Evolutionary conservation across 2,329 filamentous ascomycete species (phyloP).

Genomic region (Colletotrichum cordylinicola): DNA sequence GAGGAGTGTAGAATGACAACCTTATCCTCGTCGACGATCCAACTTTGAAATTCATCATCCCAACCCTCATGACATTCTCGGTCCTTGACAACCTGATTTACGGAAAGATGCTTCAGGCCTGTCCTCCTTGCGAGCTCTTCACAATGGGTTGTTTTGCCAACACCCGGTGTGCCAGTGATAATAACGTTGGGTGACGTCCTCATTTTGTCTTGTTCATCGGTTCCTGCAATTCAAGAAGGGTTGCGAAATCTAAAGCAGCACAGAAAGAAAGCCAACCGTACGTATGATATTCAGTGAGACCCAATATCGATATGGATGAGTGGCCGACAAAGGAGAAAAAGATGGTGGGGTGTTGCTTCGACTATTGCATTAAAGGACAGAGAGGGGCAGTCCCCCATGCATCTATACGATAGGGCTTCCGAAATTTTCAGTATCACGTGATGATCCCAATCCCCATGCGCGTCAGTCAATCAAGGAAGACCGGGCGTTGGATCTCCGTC

Average conservation of each 20-base stretch:
- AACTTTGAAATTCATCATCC: constrained; percentile 84
- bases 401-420: not conserved
- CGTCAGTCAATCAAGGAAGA: not conserved
- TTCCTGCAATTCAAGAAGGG: not conserved
- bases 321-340: not conserved
- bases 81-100: constrained; percentile 93
- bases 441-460: not conserved
- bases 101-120: constrained; percentile 80
- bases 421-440: constrained; percentile 3
- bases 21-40: constrained; percentile 97
- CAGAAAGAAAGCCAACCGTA: not conserved
- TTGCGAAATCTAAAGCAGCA: not conserved
- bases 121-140: constrained; percentile 79
- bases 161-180: constrained; percentile 92
- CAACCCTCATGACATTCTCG: constrained; percentile 85
- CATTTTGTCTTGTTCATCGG: constrained; percentile 6
- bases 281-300: not conserved
- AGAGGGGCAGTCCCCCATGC: not conserved
- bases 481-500: not conserved
- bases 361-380: constrained; percentile 5
- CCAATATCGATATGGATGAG: not conserved
- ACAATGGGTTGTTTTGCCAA: constrained; percentile 94
- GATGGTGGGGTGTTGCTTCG: not conserved
- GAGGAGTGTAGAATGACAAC: constrained; percentile 45
- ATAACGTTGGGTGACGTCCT: constrained; percentile 82